A percentile compares a stretch with the other conserved stretches of the same genome.
Evolutionary conservation across 768 basidiomycete genomes (phyloP).

Genomic region (Exidia glandulosa): DNA sequence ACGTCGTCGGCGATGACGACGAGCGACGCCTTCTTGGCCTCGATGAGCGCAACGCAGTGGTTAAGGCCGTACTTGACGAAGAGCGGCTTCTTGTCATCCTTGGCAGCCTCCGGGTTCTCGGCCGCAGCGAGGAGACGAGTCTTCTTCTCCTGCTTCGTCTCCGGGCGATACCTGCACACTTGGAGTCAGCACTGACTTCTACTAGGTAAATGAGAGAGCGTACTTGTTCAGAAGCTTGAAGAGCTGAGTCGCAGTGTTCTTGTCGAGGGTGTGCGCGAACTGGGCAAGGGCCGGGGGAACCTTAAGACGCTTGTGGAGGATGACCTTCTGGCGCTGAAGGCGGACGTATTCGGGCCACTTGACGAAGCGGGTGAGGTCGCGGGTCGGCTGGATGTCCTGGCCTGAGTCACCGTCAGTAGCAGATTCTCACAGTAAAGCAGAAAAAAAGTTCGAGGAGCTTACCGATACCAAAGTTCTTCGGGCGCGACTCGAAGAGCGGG

Average conservation of each 20-base stretch:
- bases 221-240: constrained; percentile 97
- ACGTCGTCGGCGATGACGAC: constrained; percentile 97
- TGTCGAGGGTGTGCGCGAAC: constrained; percentile 95
- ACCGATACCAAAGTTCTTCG: constrained; percentile 97
- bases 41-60: constrained; percentile 90
- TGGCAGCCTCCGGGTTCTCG: constrained; percentile 66
- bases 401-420: constrained; percentile 37
- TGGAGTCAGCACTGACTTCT: background rate
- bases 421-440: no score
- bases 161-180: constrained; percentile 60
- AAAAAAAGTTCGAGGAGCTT: constrained; percentile 16
- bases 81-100: constrained; percentile 79
- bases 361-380: constrained; percentile 92
- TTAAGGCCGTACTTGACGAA: constrained; percentile 96
- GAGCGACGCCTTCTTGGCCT: constrained; percentile 94
- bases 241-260: constrained; percentile 96
- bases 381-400: constrained; percentile 82
- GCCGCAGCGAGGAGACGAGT: constrained; percentile 73
- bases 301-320: constrained; percentile 94
- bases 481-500: constrained; percentile 84
- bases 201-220: constrained; percentile 5
- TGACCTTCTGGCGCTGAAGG: constrained; percentile 96
- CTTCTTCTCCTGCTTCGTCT: constrained; percentile 96
- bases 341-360: constrained; percentile 99
- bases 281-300: constrained; percentile 97